A percentile compares a stretch with the other conserved stretches of the same genome.
These are phyloP conservation scores for Cyamopsis tetragonoloba DNA, from an alignment of 306 rosid species.

Conservation along the genomic window DNA sequence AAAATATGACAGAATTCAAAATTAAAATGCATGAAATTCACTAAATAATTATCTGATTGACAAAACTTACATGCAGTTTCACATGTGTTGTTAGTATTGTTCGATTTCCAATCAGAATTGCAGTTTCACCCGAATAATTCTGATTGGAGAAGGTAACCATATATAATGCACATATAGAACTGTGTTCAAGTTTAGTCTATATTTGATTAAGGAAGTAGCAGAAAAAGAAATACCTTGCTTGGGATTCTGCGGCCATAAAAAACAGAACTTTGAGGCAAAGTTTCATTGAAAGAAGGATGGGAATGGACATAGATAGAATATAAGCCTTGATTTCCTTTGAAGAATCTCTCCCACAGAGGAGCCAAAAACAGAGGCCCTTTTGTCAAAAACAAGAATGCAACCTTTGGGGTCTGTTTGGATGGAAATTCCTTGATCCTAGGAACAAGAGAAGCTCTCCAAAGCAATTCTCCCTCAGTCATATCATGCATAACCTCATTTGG, in stretches of 20 bases:
- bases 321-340: slow-evolving; percentile 49
- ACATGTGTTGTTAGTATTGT: too few relatives aligned
- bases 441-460: slow-evolving; percentile 73
- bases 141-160: too few relatives aligned
- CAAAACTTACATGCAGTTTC: too few relatives aligned
- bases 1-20: too few relatives aligned
- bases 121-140: too few relatives aligned
- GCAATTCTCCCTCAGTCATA: slow-evolving; percentile 67
- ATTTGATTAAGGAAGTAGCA: neutral
- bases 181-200: too few relatives aligned
- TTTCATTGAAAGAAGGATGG: slow-evolving; percentile 41
- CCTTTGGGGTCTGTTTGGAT: slow-evolving; percentile 41
- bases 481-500: slow-evolving; percentile 44
- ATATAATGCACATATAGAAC: too few relatives aligned
- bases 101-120: too few relatives aligned
- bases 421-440: slow-evolving; percentile 38
- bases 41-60: too few relatives aligned
- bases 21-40: too few relatives aligned
- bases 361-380: slow-evolving; percentile 56
- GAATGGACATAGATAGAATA: slow-evolving; percentile 78
- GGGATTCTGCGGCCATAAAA: slow-evolving; percentile 68
- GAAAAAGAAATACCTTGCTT: slow-evolving; percentile 73
- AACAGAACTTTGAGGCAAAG: slow-evolving; percentile 41
- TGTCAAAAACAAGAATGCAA: slow-evolving; percentile 81
- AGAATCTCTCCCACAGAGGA: slow-evolving; percentile 82